Evolutionary conservation across 805 yeast species (phyloP), one percentile per base, ranked within the genome.

Genomic region (Lachancea waltii): DNA sequence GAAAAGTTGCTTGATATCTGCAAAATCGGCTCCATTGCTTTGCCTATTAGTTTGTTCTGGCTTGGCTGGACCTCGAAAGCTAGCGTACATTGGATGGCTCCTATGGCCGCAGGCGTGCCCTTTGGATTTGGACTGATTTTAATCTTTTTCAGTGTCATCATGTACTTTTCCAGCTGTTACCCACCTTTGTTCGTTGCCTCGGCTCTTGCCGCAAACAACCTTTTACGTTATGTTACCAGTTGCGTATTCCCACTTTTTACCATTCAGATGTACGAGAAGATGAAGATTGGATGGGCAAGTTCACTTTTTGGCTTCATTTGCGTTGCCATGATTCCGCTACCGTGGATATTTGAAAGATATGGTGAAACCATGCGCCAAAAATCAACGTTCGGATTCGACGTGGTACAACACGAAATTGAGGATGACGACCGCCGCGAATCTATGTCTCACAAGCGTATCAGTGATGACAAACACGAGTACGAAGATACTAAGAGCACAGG

Each of bases 181-280:
- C 90, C 92, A 19, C 86, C 90, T 33, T 60, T 77, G 23, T 71
- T 73, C 23, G 81, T 85, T 16, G 95, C 95, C 0, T 79, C 90
- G n/a, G 90, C 94, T 3, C 60, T 85, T 44, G 95, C 95, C 24
- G 95, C 95, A 10, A 87, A 86, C 63, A 85, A 84, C 57, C 67
- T 87, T 53, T 60, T 80, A 41, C 74, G 96, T 63, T 85, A 85
- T 55, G 48, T 80, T 22, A 57, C 82, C 44, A 85, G 94, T 7
- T 77, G 85, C 5, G 84, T 79, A 15, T 80, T 87, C 69, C 95
- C 95, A 40, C 67, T 87, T 42, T 86, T 87, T 63, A 83, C 87
- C 1, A 73, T 78, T 15, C 95, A 86, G 62, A 84, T 87, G 95
- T 80, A 81, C 64, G 57, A 70, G 14, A 77, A 70, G 30, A 65